A percentile compares a stretch with the other conserved stretches of the same genome.
These are phyloP conservation scores for Dendrostoma leiphaemia DNA, from an alignment of 2,329 filamentous ascomycete species.

Conservation along the genomic window DNA sequence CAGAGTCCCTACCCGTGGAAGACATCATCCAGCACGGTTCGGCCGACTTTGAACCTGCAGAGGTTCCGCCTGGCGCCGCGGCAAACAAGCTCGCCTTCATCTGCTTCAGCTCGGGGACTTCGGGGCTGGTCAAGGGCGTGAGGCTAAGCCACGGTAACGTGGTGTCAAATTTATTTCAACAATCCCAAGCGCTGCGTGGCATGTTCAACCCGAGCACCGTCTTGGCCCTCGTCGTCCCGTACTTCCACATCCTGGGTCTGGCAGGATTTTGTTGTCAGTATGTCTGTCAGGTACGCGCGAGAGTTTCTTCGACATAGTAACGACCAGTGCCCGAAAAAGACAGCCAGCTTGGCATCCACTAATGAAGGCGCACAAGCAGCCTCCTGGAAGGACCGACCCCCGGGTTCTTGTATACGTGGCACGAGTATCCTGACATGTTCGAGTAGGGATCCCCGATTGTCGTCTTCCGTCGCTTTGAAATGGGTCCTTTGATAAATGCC, in stretches of 20 bases:
- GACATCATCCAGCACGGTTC: conserved; percentile 2
- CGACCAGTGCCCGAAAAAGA: too few relatives aligned
- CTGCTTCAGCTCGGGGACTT: conserved; percentile 16
- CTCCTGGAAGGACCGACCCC: too few relatives aligned
- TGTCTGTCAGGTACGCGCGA: conserved; percentile 13
- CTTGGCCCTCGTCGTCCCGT: conserved; percentile 13
- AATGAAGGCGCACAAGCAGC: too few relatives aligned
- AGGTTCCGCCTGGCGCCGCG: background rate
- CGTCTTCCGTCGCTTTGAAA: conserved; percentile 12
- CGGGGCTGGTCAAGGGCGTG: conserved; percentile 15
- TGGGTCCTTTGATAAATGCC: conserved; percentile 2
- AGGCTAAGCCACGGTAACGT: conserved; percentile 16
- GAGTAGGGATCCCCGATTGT: conserved; percentile 16
- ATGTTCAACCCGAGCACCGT: conserved; percentile 11
- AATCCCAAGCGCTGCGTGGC: conserved; percentile 6
- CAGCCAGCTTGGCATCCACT: too few relatives aligned
- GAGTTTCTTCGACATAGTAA: too few relatives aligned
- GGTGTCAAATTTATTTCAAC: conserved; percentile 16
- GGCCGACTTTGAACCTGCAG: background rate
- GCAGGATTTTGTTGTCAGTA: conserved; percentile 15
- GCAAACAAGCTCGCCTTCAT: conserved; percentile 8
- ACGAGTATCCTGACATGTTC: background rate
- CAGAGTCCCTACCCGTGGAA: background rate
- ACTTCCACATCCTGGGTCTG: conserved; percentile 16
- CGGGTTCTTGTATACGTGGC: too few relatives aligned